Base-by-base conservation (phyloP, 192 early-diverging fungal genomes). In the Umbelopsis isabellina region DNA sequence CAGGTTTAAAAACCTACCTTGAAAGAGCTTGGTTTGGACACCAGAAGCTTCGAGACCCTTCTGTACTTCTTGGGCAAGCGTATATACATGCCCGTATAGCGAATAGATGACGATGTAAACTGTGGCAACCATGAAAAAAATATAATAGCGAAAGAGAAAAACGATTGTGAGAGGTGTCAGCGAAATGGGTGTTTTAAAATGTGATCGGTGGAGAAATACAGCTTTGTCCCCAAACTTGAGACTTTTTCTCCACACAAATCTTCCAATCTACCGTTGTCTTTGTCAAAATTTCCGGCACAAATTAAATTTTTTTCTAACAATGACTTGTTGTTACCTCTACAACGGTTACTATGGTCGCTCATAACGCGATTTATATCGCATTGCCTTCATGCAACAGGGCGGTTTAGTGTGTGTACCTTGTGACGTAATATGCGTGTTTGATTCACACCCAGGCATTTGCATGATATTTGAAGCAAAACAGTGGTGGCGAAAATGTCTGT, bases 81-180 rank as follows among this genome's bases (percentile, higher is more conserved):
- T 87, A 71, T 88, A 82, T 77, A 93, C 77, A 83, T 95, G 94
- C 50, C 88, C 88, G 72, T 88, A 90, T 21, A 70, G 25, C 11
- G 74, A 20, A 25, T 80, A 76, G 15, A 72, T 69, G 16, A 80
- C 71, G 45, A 80, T 75, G 21, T 75, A 80, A 46, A 80, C 71
- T 41, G 71, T 80, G 49, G 76, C 68, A 61, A 44, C 18, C 41
- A 66, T 66, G 27, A 35, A 15, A 7, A 16, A 7, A 3, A 35
- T 61, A 13, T 37, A 18, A 25, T 33, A 61, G 27, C 18, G 30
- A 37, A 61, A n/a, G 18, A 35, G 55, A 61, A 61, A 30, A 58
- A 30, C 27, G 27, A 18, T 61, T n/a, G 15, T n/a, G 16, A 35
- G 4, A 16, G 30, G 16, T 35, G 18, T 11, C 37, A 41, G 55